phyloP scores from a whole-genome alignment of 345 rosid species.

The Citrus glauca region DNA sequence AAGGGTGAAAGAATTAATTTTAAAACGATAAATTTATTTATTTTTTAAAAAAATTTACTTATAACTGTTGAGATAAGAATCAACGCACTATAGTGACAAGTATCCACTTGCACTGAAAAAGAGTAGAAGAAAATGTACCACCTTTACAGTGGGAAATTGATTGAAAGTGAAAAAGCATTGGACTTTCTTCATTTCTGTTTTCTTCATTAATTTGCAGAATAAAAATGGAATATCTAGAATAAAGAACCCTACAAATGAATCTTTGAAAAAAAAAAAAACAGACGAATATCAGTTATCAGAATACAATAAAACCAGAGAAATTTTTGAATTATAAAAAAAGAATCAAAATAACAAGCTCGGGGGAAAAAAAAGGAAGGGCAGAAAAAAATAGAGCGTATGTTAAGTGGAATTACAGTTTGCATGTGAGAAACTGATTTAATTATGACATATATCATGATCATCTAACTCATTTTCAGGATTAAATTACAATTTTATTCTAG shows the following conservation, averaged over 20 bases:
- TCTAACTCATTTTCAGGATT: neutral
- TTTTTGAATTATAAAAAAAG: neutral
- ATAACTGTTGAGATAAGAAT: conserved; percentile 19
- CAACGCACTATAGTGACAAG: conserved; percentile 13
- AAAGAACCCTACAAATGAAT: neutral
- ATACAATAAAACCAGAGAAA: neutral
- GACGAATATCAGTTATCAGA: neutral
- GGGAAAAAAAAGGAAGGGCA: neutral
- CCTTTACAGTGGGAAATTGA: conserved; percentile 20
- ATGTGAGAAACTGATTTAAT: neutral
- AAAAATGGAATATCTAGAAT: neutral
- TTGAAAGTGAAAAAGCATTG: neutral
- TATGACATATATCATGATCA: neutral
- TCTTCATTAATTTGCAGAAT: neutral
- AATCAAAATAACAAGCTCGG: neutral
- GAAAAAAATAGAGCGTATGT: neutral
- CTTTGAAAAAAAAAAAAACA: neutral
- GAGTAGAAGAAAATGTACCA: conserved; percentile 7
- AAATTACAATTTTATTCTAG: neutral
- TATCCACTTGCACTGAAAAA: conserved; percentile 7
- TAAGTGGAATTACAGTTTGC: neutral
- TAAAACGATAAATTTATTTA: neutral
- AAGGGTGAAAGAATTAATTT: neutral
- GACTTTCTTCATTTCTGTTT: neutral
- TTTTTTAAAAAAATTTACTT: neutral